Evolutionary conservation across 495 filamentous ascomycete species (phyloP), one percentile per base, ranked within the genome.

Genomic region (Penicillium pancosmium): DNA sequence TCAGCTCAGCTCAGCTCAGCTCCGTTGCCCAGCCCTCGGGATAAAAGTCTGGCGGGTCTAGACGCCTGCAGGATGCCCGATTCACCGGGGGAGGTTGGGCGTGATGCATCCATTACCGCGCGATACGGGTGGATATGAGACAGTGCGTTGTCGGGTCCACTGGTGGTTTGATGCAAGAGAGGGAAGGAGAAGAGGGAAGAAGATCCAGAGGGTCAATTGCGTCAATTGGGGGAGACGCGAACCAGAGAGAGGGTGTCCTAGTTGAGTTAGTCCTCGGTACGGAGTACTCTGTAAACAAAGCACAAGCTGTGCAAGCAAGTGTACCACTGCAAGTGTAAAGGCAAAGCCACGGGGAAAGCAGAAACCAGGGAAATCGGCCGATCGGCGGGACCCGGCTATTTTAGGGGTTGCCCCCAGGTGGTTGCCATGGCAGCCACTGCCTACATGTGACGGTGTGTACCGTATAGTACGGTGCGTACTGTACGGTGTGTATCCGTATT

Each of bases 31-130:
- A 57, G 57, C 54, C 57, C 62, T 64, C 62, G 54, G 40, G 40
- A 49, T 27, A 53, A 49, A 13, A 8, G 43, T 19, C 19, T 16
- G 35, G 23, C 21, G 21, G 50, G 58, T 65, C 62, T 65, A 65
- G 62, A 64, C 54, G 19, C 41, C 44, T 64, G 62, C 62, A 64
- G 44, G 54, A 50, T 52, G 61, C 53, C 53, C 36, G 21, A 50
- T 15, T 54, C 3, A 36, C 50, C 36, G 48, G 49, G 49, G 27
- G 55, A 23, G 55, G 27, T 57, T 50, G 56, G 49, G 56, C 40
- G 56, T 33, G 52, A 33, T 41, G 25, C 27, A 44, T 34, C 36
- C 7, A 13, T 60, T 27, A 43, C 19, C 36, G 25, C 35, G n/a
- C 16, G 13, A 9, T 31, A 23, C 33, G 11, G 36, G 49, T 52